Evolutionary conservation across 1,139 yeast species (phyloP).

Genomic region (Yamadazyma atmosphaerica): DNA sequence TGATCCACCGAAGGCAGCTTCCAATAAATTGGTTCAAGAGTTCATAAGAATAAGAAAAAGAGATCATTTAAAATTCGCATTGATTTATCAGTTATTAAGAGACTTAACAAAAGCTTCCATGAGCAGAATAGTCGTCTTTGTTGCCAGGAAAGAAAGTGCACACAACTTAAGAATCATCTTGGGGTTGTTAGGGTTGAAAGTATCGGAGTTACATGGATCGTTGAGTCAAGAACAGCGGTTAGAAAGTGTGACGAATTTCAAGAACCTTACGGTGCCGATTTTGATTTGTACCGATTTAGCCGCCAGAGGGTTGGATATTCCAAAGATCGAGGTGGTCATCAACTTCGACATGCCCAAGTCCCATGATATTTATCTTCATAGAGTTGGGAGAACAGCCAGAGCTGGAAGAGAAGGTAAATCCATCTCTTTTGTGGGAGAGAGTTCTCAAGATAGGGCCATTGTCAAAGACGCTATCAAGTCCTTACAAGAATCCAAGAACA

Average conservation of each 20-base stretch:
- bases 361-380: conserved; percentile 86
- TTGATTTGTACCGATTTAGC: conserved; percentile 96
- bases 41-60: conserved; percentile 92
- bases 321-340: conserved; percentile 90
- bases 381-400: conserved; percentile 99
- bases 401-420: conserved; percentile 97
- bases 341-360: conserved; percentile 96
- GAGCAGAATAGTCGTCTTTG: conserved; percentile 83
- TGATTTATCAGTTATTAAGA: conserved; percentile 69
- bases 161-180: conserved; percentile 82
- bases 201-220: conserved; percentile 93
- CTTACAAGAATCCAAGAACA: conserved; percentile 44
- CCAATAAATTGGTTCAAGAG: conserved; percentile 83
- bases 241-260: conserved; percentile 77
- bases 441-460: conserved; percentile 77
- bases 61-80: conserved; percentile 79
- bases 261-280: conserved; percentile 78
- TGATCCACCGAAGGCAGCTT: conserved; percentile 94
- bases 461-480: conserved; percentile 83
- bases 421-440: conserved; percentile 91
- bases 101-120: conserved; percentile 61
- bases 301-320: conserved; percentile 98
- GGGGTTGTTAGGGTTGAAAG: conserved; percentile 83
- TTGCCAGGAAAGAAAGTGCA: conserved; percentile 86
- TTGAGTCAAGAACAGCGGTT: conserved; percentile 94